Evolutionary conservation across 371 early-diverging fungal genomes (phyloP), one percentile per base, ranked within the genome.

Genomic region (Mucor indicus): DNA sequence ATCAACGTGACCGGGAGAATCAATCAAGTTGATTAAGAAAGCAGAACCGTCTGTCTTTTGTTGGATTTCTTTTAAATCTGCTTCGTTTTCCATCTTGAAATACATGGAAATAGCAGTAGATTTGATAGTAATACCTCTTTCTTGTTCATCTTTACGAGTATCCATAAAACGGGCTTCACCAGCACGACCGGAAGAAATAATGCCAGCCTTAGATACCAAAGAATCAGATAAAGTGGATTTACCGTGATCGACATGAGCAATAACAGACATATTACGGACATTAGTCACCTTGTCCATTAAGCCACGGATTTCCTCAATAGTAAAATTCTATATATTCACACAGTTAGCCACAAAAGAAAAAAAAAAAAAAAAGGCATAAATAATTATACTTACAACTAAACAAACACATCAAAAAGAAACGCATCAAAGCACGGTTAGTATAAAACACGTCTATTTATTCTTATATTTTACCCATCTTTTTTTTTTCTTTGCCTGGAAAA

Each of bases 41-140:
- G 64, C 46, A 3, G 42, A 16, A 55, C 93, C 95, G 13, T 87
- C 86, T 48, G 92, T 82, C 83, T 91, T 91, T 73, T 95, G 91
- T 77, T 93, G 89, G 75, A 98, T 80, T 61, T 94, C 95, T 44
- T 64, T 57, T 39, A 98, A 67, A 68, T 92, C 91, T 16, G 92
- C 92, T 10, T 56, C 56, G 53, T 86, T 80, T 52, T 82, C 70
- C 77, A 99, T 81, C 74, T 92, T 89, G 78, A 98, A 98, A 87
- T 84, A 97, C 94, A 99, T 92, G 56, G 97, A 96, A 69, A 99
- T 99, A 57, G 99, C 99, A 44, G 99, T 98, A 37, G 98, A 97
- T 87, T 98, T 98, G 89, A 99, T 99, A 65, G 99, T 99, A 63
- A 99, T 99, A 88, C 99, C 96, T 87, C 99, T 95, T 54, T 98